These are phyloP conservation scores for Lithocarpus polystachyus DNA, from an alignment of 306 rosid species.

Conservation along the genomic window DNA sequence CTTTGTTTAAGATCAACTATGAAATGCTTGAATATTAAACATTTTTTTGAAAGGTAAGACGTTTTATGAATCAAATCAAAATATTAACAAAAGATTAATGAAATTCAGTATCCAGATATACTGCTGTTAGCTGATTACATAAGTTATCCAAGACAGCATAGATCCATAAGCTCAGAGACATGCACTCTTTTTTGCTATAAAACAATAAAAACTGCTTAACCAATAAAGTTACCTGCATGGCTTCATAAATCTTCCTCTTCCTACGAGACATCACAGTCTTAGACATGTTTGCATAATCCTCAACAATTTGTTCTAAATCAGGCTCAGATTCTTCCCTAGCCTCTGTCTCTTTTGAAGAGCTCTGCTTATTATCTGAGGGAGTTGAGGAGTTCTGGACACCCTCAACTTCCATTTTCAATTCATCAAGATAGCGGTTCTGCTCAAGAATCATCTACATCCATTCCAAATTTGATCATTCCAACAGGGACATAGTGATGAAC, in stretches of 20 bases:
- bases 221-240: conserved; percentile 50
- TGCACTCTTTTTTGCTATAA: not conserved
- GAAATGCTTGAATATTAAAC: not conserved
- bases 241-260: conserved; percentile 57
- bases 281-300: conserved; percentile 39
- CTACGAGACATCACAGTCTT: conserved; percentile 48
- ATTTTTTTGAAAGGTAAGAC: too few species aligned
- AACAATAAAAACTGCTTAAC: not conserved
- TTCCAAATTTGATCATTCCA: conserved; percentile 7
- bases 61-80: too few species aligned
- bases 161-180: not conserved
- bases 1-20: not conserved
- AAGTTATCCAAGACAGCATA: not conserved
- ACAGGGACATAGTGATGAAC: not conserved
- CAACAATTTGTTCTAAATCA: conserved; percentile 32
- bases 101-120: not conserved
- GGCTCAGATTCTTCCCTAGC: conserved; percentile 40
- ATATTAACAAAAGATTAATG: too few species aligned
- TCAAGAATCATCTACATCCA: conserved; percentile 66
- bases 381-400: conserved; percentile 39
- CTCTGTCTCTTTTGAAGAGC: conserved; percentile 30
- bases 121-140: not conserved
- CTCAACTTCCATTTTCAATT: conserved; percentile 68
- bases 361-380: conserved; percentile 35
- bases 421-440: conserved; percentile 65